phyloP scores from a whole-genome alignment of 768 basidiomycete genomes.

The Psilocybe cubensis region DNA sequence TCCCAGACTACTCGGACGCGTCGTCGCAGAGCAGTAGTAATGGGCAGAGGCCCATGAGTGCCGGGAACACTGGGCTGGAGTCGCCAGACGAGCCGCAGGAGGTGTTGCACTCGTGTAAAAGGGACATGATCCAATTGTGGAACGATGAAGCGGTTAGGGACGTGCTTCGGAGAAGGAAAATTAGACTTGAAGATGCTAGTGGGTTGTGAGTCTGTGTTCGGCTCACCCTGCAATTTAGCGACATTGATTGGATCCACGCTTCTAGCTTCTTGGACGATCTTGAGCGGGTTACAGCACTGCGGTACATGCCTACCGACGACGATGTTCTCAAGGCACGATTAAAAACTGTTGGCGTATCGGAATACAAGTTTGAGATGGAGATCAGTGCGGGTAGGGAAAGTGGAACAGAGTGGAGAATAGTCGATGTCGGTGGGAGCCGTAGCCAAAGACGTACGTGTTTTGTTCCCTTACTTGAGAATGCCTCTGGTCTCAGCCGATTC shows the following conservation, averaged over 20 bases:
- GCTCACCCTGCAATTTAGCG: not conserved
- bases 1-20: constrained; percentile 21
- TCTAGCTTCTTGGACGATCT: constrained; percentile 72
- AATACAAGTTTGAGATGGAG: constrained; percentile 82
- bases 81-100: constrained; percentile 62
- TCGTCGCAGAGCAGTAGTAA: constrained; percentile 8
- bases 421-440: constrained; percentile 78
- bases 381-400: constrained; percentile 53
- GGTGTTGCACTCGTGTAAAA: constrained; percentile 58
- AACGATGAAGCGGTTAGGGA: constrained; percentile 59
- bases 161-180: constrained; percentile 57
- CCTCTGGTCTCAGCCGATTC: not conserved
- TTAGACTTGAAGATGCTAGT: constrained; percentile 70
- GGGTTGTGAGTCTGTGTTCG: constrained; percentile 64
- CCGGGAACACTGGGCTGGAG: constrained; percentile 48
- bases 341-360: constrained; percentile 79
- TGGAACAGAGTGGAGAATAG: constrained; percentile 74
- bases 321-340: constrained; percentile 78
- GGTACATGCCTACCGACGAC: constrained; percentile 74
- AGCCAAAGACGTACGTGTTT: constrained; percentile 47
- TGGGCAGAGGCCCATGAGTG: constrained; percentile 41
- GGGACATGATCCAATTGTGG: constrained; percentile 74
- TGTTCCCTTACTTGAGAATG: not conserved
- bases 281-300: constrained; percentile 62
- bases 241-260: constrained; percentile 10